Conservation (phyloP, 352 stramenopile species). For the Thraustochytrium striatum region DNA sequence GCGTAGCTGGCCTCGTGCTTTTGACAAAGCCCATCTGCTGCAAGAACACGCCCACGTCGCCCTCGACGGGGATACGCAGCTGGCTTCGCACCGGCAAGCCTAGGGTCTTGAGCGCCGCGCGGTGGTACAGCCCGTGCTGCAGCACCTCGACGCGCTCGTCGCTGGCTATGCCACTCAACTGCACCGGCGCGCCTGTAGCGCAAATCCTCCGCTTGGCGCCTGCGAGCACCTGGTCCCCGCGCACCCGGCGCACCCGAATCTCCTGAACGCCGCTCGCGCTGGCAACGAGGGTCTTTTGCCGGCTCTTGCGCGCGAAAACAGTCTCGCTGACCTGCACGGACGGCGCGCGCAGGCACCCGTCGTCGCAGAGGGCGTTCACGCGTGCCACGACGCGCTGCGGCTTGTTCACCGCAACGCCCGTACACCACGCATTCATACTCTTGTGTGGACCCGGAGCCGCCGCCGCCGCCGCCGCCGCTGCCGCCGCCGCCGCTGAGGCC, state of each 20-base stretch:
- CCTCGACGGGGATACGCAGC: slow-evolving; percentile 10
- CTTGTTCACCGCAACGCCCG: slow-evolving; percentile 2
- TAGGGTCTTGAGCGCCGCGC: background rate
- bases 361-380: slow-evolving; percentile 25
- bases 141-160: slow-evolving; percentile 7
- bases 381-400: background rate
- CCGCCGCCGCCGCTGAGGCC: background rate
- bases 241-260: background rate
- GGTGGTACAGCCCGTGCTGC: slow-evolving; percentile 14
- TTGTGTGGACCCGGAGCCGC: background rate
- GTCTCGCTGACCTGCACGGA: background rate
- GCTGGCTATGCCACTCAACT: background rate
- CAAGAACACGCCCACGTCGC: background rate
- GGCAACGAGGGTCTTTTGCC: background rate
- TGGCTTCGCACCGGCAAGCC: slow-evolving; percentile 1
- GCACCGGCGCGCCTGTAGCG: background rate
- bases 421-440: slow-evolving; percentile 39
- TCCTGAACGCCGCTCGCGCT: background rate
- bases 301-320: background rate
- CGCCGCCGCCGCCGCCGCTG: background rate
- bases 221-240: background rate
- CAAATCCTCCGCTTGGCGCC: slow-evolving; percentile 2
- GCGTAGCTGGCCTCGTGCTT: background rate
- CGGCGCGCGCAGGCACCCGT: slow-evolving; percentile 10
- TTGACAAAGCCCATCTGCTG: background rate